Evolutionary conservation across 306 rosid genomes (phyloP).

Genomic region (apple (Malus domestica)): DNA sequence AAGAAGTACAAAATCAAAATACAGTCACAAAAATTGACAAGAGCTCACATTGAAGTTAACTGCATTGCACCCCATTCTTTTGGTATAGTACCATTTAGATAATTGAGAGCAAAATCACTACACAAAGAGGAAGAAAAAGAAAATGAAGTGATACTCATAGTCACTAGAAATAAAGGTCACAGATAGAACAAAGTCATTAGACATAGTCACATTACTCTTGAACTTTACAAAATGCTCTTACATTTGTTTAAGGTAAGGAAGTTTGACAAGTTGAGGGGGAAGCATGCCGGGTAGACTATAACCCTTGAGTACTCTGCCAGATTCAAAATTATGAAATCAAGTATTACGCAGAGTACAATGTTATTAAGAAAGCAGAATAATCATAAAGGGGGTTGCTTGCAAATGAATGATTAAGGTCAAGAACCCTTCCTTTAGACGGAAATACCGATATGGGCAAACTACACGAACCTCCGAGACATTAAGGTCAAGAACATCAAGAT

Average conservation of each 20-base stretch:
- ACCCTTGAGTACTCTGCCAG: constrained; percentile 42
- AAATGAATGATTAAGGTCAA: neutral
- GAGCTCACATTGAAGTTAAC: constrained; percentile 53
- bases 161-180: neutral
- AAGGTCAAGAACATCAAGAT: neutral
- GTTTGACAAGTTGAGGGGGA: constrained; percentile 76
- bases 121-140: constrained; percentile 1
- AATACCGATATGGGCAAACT: neutral
- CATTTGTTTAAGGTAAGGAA: constrained; percentile 63
- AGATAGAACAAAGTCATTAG: neutral
- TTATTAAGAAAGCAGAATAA: neutral
- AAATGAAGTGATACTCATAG: neutral
- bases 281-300: constrained; percentile 65
- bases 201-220: neutral
- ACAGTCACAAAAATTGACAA: constrained; percentile 9
- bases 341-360: neutral
- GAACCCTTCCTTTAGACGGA: neutral
- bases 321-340: neutral
- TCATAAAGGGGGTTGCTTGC: neutral
- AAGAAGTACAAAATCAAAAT: constrained; percentile 11
- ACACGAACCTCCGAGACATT: neutral
- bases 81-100: constrained; percentile 69
- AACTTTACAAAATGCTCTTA: constrained; percentile 32
- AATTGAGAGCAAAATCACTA: constrained; percentile 62
- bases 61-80: constrained; percentile 59